These are phyloP conservation scores for Colletotrichum trifolii DNA, from an alignment of 2,329 filamentous ascomycete genomes.

Conservation along the genomic window DNA sequence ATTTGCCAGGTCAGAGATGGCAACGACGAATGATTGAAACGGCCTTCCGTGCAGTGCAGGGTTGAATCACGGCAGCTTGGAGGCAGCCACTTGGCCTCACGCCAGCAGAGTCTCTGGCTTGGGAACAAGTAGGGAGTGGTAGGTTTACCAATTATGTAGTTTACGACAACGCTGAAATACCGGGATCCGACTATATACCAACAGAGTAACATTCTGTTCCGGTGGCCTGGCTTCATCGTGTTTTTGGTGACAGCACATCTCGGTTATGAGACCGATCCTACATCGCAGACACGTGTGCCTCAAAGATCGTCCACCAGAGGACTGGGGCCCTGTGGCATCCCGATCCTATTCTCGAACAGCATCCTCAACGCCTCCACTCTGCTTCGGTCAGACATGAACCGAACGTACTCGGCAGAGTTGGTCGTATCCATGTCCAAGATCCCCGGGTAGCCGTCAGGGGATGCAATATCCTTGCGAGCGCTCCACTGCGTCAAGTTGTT, in stretches of 20 bases:
- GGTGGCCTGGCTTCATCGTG: too few relatives aligned
- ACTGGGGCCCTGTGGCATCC: slow-evolving; percentile 53
- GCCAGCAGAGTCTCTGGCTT: too few relatives aligned
- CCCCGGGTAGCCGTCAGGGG: slow-evolving; percentile 43
- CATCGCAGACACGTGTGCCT: background rate
- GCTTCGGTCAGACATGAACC: slow-evolving; percentile 54
- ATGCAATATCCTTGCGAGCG: slow-evolving; percentile 48
- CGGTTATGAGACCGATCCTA: too few relatives aligned
- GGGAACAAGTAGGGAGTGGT: too few relatives aligned
- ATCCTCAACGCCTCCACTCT: slow-evolving; percentile 53
- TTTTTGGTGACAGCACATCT: too few relatives aligned
- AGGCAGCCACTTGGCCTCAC: too few relatives aligned
- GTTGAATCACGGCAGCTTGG: too few relatives aligned
- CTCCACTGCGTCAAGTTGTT: slow-evolving; percentile 44
- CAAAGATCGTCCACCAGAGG: slow-evolving; percentile 45
- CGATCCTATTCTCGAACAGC: slow-evolving; percentile 54
- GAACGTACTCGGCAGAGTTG: slow-evolving; percentile 49
- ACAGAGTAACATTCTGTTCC: too few relatives aligned
- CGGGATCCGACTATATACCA: too few relatives aligned
- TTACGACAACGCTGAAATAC: too few relatives aligned
- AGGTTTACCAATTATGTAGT: too few relatives aligned
- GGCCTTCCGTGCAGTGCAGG: too few relatives aligned
- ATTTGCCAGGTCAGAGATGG: background rate
- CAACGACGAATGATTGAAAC: background rate
- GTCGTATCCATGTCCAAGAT: slow-evolving; percentile 47